Conservation (phyloP, 805 yeast genomes). For the Starmerella vaccinii region DNA sequence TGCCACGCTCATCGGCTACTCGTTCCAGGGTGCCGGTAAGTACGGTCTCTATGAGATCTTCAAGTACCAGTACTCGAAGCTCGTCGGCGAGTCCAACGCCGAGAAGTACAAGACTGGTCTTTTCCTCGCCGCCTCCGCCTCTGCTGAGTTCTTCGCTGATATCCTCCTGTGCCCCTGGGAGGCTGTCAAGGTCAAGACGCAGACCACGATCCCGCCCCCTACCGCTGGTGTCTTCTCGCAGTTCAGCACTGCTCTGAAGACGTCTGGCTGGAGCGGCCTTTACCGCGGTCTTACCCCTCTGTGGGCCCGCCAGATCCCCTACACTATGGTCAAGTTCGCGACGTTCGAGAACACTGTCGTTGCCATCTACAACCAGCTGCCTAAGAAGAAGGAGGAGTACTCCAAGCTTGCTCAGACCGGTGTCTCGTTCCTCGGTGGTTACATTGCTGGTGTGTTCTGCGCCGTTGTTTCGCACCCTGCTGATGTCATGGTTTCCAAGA, state of each 20-base stretch:
- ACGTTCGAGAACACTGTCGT: constrained; percentile 86
- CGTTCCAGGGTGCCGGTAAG: constrained; percentile 94
- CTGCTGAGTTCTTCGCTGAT: constrained; percentile 91
- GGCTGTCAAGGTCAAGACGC: constrained; percentile 87
- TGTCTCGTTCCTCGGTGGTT: constrained; percentile 89
- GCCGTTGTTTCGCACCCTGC: constrained; percentile 96
- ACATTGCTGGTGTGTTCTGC: constrained; percentile 93
- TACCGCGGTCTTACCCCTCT: constrained; percentile 85
- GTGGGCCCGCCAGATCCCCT: constrained; percentile 94
- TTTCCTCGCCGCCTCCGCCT: constrained; percentile 74
- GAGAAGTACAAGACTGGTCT: constrained; percentile 59
- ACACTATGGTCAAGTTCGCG: constrained; percentile 94
- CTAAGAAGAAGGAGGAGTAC: constrained; percentile 63
- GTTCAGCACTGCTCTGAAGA: constrained; percentile 51
- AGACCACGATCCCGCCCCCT: constrained; percentile 82
- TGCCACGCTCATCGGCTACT: constrained; percentile 86
- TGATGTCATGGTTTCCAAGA: constrained; percentile 91
- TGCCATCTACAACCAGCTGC: constrained; percentile 58
- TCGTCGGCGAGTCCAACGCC: constrained; percentile 54
- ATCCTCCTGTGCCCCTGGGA: constrained; percentile 84
- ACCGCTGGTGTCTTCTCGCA: constrained; percentile 58
- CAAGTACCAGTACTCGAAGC: constrained; percentile 63
- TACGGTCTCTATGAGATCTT: constrained; percentile 90
- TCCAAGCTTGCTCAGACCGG: constrained; percentile 74
- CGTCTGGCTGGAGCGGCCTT: constrained; percentile 64